Conservation (phyloP, 2,329 filamentous ascomycete species). For the Sporothrix protearum region DNA sequence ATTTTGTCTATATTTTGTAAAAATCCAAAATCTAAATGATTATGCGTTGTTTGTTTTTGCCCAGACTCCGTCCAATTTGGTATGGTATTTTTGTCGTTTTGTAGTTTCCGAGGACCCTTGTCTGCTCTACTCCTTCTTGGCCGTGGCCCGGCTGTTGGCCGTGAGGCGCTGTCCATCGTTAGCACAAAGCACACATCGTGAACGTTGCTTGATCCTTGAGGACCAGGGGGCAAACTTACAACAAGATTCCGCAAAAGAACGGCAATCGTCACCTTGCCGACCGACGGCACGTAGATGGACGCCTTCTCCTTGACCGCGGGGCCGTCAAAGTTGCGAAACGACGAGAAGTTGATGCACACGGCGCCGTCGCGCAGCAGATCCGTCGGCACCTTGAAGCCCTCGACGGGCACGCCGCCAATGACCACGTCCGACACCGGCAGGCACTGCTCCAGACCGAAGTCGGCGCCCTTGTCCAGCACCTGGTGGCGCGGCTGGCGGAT, state of each 20-base stretch:
- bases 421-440: constrained; percentile 88
- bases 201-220: no score
- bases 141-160: constrained; percentile 22
- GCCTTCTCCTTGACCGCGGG: constrained; percentile 91
- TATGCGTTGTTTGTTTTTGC: background rate
- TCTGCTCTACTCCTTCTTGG: constrained; percentile 13
- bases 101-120: background rate
- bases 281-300: constrained; percentile 92
- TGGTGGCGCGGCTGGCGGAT: constrained; percentile 83
- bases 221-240: constrained; percentile 50
- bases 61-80: constrained; percentile 6
- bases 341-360: constrained; percentile 99
- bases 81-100: constrained; percentile 9
- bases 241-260: constrained; percentile 84
- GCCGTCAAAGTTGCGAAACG: constrained; percentile 84
- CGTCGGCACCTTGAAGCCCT: constrained; percentile 85
- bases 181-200: background rate
- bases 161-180: constrained; percentile 19
- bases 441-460: constrained; percentile 69
- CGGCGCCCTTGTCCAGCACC: constrained; percentile 76
- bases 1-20: background rate
- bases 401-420: constrained; percentile 84
- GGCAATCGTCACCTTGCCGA: constrained; percentile 96
- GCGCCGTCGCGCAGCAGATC: constrained; percentile 81
- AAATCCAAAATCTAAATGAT: background rate